Conservation (phyloP, 2,329 filamentous ascomycete species). For the Trichoderma arundinaceum region DNA sequence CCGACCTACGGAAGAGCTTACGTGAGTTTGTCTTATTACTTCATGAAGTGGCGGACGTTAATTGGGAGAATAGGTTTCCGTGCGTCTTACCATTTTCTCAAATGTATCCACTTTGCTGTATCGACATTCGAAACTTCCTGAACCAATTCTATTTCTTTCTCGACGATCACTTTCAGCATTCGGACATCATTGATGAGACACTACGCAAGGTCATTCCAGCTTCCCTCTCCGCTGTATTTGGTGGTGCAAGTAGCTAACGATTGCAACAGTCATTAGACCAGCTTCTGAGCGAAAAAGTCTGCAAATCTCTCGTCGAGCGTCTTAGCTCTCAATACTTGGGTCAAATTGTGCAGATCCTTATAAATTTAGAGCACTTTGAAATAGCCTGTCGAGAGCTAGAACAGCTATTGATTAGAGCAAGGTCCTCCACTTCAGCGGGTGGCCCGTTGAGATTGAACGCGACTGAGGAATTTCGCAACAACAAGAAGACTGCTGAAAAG, state of each 20-base stretch:
- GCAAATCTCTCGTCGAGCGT: slow-evolving; percentile 84
- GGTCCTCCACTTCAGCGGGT: slow-evolving; percentile 80
- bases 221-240: background rate
- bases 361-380: slow-evolving; percentile 97
- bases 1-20: slow-evolving; percentile 74
- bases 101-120: slow-evolving; percentile 98
- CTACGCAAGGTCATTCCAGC: slow-evolving; percentile 67
- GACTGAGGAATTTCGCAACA: slow-evolving; percentile 82
- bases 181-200: slow-evolving; percentile 87
- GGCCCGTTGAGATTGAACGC: slow-evolving; percentile 80
- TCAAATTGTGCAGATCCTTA: slow-evolving; percentile 97
- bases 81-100: slow-evolving; percentile 97
- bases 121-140: slow-evolving; percentile 95
- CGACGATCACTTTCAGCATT: slow-evolving; percentile 92
- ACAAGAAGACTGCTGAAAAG: slow-evolving; percentile 96
- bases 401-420: slow-evolving; percentile 79
- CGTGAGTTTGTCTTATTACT: slow-evolving; percentile 55
- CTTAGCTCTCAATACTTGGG: slow-evolving; percentile 92
- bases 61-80: slow-evolving; percentile 68
- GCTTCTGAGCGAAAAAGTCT: slow-evolving; percentile 90
- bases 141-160: slow-evolving; percentile 99
- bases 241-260: background rate
- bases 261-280: slow-evolving; percentile 78
- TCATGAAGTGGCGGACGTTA: background rate
- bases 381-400: slow-evolving; percentile 90